A percentile compares a stretch with the other conserved stretches of the same genome.
Conservation (phyloP, 1,284 basidiomycete genomes). For the Meripilus lineatus region DNA sequence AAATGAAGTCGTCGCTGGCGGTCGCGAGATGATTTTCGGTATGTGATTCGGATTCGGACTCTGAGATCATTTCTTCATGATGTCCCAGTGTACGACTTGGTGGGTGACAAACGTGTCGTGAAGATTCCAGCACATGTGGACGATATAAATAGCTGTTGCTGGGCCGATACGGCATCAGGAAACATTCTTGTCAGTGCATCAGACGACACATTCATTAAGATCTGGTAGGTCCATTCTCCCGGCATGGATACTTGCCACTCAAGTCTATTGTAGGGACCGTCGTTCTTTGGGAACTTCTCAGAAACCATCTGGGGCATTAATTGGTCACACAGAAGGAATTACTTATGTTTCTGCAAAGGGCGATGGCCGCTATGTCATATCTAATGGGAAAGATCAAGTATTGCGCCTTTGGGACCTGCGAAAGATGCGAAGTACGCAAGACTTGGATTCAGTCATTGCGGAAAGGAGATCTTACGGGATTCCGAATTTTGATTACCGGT, state of each 20-base stretch:
- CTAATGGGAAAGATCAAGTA: conserved; percentile 97
- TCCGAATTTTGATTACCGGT: conserved; percentile 78
- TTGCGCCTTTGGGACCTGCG: conserved; percentile 92
- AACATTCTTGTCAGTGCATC: conserved; percentile 94
- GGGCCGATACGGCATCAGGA: conserved; percentile 88
- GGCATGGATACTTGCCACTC: background rate
- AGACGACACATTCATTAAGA: conserved; percentile 92
- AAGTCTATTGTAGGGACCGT: conserved; percentile 64
- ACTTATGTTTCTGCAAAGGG: conserved; percentile 87
- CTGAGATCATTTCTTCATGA: background rate
- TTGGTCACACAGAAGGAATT: conserved; percentile 94
- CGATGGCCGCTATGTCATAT: conserved; percentile 93
- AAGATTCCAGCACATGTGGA: conserved; percentile 82
- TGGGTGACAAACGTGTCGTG: conserved; percentile 74
- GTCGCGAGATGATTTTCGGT: conserved; percentile 77
- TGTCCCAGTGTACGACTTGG: conserved; percentile 81
- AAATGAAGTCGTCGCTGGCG: conserved; percentile 82
- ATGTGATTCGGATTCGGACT: conserved; percentile 15
- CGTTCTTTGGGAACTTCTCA: conserved; percentile 76
- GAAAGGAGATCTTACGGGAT: conserved; percentile 52
- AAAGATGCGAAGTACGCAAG: conserved; percentile 77
- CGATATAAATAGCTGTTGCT: conserved; percentile 96
- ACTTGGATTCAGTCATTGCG: conserved; percentile 51
- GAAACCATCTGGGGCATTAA: conserved; percentile 88
- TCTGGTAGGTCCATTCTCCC: conserved; percentile 61